These are phyloP conservation scores for Thermomucor indicae-seudaticae DNA, from an alignment of 371 early-diverging fungal species.

Conservation along the genomic window DNA sequence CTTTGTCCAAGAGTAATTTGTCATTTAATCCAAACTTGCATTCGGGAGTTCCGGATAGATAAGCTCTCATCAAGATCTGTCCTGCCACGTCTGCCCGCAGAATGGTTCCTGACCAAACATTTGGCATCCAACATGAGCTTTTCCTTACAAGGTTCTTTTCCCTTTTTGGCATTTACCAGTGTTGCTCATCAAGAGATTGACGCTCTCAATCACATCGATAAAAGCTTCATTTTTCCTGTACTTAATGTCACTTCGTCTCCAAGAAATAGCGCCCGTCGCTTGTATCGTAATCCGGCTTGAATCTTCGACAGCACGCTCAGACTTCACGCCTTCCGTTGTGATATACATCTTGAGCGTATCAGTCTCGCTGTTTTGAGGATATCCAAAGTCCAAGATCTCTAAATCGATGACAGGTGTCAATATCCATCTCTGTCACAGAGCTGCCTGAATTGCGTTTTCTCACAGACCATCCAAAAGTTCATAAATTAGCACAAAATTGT, in stretches of 20 bases:
- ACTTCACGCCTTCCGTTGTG: constrained; percentile 82
- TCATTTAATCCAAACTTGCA: constrained; percentile 93
- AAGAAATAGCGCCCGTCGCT: constrained; percentile 86
- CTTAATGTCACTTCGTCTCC: constrained; percentile 87
- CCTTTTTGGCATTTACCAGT: constrained; percentile 40
- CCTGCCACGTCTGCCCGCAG: constrained; percentile 81
- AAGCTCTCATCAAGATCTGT: constrained; percentile 91
- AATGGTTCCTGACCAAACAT: constrained; percentile 50
- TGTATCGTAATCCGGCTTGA: constrained; percentile 86
- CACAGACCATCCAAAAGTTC: constrained; percentile 83
- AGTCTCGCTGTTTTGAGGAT: constrained; percentile 87
- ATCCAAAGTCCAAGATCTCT: constrained; percentile 92
- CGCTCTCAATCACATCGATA: constrained; percentile 86
- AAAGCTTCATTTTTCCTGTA: constrained; percentile 91
- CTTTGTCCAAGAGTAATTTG: constrained; percentile 73
- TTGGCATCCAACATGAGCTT: neutral
- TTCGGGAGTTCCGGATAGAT: constrained; percentile 97
- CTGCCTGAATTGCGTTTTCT: no score
- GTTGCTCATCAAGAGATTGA: constrained; percentile 78
- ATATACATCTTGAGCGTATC: constrained; percentile 88
- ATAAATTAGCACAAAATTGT: constrained; percentile 88
- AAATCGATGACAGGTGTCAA: neutral
- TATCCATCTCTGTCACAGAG: neutral
- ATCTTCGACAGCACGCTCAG: constrained; percentile 70
- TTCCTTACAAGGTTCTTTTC: neutral